Evolutionary conservation across 2,329 filamentous ascomycete genomes (phyloP).

Genomic region (Pseudocercospora fijiensis): DNA sequence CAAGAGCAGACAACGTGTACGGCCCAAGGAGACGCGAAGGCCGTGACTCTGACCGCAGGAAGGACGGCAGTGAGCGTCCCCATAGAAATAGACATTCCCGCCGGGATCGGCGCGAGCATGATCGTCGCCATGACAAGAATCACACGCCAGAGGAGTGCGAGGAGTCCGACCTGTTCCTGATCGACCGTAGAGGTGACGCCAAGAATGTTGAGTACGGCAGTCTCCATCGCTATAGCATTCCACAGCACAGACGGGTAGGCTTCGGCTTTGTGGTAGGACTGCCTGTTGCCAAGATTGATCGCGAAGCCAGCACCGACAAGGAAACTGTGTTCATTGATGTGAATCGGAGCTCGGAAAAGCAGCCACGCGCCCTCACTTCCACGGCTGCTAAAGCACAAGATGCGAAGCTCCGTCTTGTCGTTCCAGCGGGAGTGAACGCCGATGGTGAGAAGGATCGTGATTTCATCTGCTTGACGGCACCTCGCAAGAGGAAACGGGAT

Average conservation of each 20-base stretch:
- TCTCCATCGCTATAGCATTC: conserved; percentile 69
- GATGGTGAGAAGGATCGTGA: conserved; percentile 17
- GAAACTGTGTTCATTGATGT: conserved; percentile 12
- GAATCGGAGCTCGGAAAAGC: neutral
- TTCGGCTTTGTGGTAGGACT: conserved; percentile 70
- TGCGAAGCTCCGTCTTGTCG: conserved; percentile 12
- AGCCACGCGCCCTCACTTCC: conserved; percentile 19
- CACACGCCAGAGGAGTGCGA: conserved; percentile 20
- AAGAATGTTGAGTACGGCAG: conserved; percentile 73
- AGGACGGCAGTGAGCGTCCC: conserved; percentile 1
- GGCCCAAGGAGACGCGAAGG: neutral
- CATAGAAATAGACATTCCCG: neutral
- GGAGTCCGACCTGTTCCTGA: conserved; percentile 50
- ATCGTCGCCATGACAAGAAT: neutral
- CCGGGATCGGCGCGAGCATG: neutral
- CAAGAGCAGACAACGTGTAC: neutral
- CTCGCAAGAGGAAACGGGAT: conserved; percentile 34
- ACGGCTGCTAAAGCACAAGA: conserved; percentile 14
- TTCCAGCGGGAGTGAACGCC: neutral
- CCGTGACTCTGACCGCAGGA: conserved; percentile 3
- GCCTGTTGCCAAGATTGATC: conserved; percentile 63
- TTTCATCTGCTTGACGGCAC: conserved; percentile 22
- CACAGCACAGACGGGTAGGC: conserved; percentile 68
- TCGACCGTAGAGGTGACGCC: conserved; percentile 75
- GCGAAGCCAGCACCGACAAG: conserved; percentile 57